Evolutionary conservation across 768 basidiomycete species (phyloP).

Genomic region (Arthromyces matolae): DNA sequence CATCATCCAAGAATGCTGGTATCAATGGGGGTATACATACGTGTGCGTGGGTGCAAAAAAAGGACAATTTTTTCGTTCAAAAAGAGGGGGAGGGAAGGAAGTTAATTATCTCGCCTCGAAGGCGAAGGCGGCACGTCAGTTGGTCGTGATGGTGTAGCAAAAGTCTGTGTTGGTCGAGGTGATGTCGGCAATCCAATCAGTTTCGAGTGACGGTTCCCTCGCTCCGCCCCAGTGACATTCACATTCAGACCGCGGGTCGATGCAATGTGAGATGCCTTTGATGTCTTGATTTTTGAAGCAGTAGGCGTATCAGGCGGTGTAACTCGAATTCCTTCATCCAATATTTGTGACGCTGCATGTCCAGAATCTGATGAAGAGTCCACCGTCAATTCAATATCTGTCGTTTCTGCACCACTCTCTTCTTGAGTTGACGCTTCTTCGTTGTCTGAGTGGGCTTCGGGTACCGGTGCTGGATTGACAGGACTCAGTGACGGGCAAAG

Average conservation of each 20-base stretch:
- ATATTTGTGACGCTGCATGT: slow-evolving; percentile 23
- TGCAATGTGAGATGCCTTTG: slow-evolving; percentile 58
- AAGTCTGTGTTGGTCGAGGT: slow-evolving; percentile 41
- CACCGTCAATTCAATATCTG: slow-evolving; percentile 50
- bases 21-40: slow-evolving; percentile 17
- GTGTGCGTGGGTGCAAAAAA: slow-evolving; percentile 7
- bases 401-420: slow-evolving; percentile 72
- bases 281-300: slow-evolving; percentile 36
- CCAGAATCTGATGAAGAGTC: slow-evolving; percentile 48
- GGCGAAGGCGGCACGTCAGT: slow-evolving; percentile 22
- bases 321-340: slow-evolving; percentile 27
- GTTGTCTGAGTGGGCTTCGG: slow-evolving; percentile 66
- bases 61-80: too few relatives aligned
- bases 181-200: slow-evolving; percentile 61
- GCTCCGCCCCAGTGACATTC: slow-evolving; percentile 44
- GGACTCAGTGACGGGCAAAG: too few relatives aligned
- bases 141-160: slow-evolving; percentile 33
- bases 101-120: slow-evolving; percentile 25
- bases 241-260: slow-evolving; percentile 72
- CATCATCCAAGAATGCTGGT: slow-evolving; percentile 11
- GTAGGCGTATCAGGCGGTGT: slow-evolving; percentile 41
- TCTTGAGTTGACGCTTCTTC: slow-evolving; percentile 67
- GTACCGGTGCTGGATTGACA: slow-evolving; percentile 35
- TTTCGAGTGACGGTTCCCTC: slow-evolving; percentile 60
- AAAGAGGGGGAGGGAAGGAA: too few relatives aligned